Evolutionary conservation across 2,329 filamentous ascomycete genomes (phyloP).

Genomic region (Kalmusia sp.): DNA sequence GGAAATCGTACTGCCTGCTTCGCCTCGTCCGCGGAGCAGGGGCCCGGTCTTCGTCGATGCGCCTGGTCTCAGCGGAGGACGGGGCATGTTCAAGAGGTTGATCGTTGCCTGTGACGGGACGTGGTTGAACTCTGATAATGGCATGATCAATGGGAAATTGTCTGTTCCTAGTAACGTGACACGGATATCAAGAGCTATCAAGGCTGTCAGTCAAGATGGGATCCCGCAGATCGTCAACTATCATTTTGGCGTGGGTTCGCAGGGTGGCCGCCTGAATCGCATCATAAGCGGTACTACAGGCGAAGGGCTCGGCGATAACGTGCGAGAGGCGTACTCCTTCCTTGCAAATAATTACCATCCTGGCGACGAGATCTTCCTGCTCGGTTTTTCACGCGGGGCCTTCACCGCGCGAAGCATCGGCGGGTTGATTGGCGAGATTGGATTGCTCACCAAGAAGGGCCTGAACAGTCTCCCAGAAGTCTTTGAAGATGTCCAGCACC

Average conservation of each 20-base stretch:
- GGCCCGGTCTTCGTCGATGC: conserved; percentile 31
- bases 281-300: conserved; percentile 51
- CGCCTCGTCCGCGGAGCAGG: conserved; percentile 30
- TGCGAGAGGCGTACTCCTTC: conserved; percentile 59
- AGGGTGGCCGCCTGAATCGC: conserved; percentile 52
- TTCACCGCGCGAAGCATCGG: conserved; percentile 54
- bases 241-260: conserved; percentile 56
- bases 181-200: conserved; percentile 57
- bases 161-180: conserved; percentile 59
- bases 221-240: conserved; percentile 61
- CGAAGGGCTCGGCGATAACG: conserved; percentile 56
- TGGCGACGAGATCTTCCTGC: conserved; percentile 57
- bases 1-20: conserved; percentile 32
- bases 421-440: conserved; percentile 53
- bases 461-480: conserved; percentile 55
- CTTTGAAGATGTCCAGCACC: conserved; percentile 54
- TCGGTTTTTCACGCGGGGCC: conserved; percentile 57
- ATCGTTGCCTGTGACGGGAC: conserved; percentile 53
- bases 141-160: conserved; percentile 52
- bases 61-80: conserved; percentile 43
- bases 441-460: conserved; percentile 57
- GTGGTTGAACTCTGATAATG: conserved; percentile 59
- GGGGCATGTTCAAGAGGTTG: conserved; percentile 49
- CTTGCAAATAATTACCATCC: conserved; percentile 61
- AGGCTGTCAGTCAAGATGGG: conserved; percentile 54